phyloP scores from a whole-genome alignment of 495 filamentous ascomycete species.

The Tuber microsphaerosporum region DNA sequence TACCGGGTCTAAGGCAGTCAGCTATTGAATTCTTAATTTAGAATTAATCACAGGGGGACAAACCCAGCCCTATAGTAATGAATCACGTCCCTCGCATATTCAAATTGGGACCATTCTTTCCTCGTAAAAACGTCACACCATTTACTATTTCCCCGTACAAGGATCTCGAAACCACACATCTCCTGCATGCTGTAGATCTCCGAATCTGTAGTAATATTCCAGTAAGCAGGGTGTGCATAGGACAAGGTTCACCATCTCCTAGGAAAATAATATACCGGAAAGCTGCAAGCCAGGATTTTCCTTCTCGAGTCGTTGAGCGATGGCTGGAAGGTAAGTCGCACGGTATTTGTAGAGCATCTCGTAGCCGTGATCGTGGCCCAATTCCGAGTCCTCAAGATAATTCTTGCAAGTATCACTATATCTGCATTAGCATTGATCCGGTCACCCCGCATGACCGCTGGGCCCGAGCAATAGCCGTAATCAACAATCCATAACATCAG shows the following conservation, averaged over 20 bases:
- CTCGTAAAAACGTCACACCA: constrained; percentile 57
- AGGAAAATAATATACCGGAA: constrained; percentile 4
- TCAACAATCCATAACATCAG: neutral
- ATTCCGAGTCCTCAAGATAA: constrained; percentile 47
- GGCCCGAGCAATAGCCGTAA: neutral
- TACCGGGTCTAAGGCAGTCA: constrained; percentile 45
- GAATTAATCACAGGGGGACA: neutral
- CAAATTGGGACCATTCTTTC: constrained; percentile 53
- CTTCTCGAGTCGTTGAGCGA: constrained; percentile 46
- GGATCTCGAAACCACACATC: constrained; percentile 56
- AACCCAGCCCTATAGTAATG: constrained; percentile 55
- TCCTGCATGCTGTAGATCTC: constrained; percentile 59
- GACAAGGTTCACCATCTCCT: neutral
- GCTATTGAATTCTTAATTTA: neutral
- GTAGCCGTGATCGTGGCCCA: constrained; percentile 50
- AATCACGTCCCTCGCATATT: constrained; percentile 55
- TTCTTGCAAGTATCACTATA: constrained; percentile 49
- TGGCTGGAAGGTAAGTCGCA: constrained; percentile 48
- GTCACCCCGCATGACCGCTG: neutral
- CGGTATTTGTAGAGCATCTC: constrained; percentile 48
- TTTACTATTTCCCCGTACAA: constrained; percentile 50
- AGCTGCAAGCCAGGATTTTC: constrained; percentile 45
- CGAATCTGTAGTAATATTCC: constrained; percentile 35
- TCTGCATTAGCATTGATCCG: constrained; percentile 7
- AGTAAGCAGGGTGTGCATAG: constrained; percentile 26